A percentile compares a stretch with the other conserved stretches of the same genome.
Evolutionary conservation across 352 stramenopile species (phyloP).

Genomic region (Phytophthora litchii): DNA sequence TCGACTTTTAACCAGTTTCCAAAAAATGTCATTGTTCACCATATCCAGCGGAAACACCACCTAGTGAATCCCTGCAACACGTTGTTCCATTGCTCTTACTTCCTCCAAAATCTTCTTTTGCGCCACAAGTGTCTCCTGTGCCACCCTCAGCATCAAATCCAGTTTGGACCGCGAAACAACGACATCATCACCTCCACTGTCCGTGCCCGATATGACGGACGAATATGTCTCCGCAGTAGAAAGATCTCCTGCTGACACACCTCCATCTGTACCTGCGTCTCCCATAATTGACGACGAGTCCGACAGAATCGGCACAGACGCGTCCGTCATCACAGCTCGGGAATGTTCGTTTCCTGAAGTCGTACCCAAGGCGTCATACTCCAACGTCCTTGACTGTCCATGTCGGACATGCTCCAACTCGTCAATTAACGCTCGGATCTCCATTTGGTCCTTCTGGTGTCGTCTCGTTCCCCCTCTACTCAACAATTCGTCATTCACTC

Average conservation of each 20-base stretch:
- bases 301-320: conserved; percentile 32
- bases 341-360: conserved; percentile 24
- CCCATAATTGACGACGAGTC: conserved; percentile 36
- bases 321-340: conserved; percentile 18
- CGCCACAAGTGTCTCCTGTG: conserved; percentile 58
- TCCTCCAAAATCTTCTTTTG: conserved; percentile 73
- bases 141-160: conserved; percentile 54
- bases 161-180: conserved; percentile 59
- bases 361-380: conserved; percentile 31
- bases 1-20: too few species aligned
- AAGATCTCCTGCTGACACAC: conserved; percentile 33
- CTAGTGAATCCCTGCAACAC: conserved; percentile 35
- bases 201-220: conserved; percentile 24
- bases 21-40: neutral
- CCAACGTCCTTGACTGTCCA: conserved; percentile 15
- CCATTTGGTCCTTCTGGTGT: conserved; percentile 50
- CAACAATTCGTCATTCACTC: conserved; percentile 12
- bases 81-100: conserved; percentile 58
- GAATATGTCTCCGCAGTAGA: conserved; percentile 39
- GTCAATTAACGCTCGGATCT: conserved; percentile 61
- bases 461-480: conserved; percentile 28
- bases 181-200: conserved; percentile 33
- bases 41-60: neutral
- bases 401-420: conserved; percentile 65
- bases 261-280: conserved; percentile 30